Evolutionary conservation across 352 stramenopile genomes (phyloP).

Genomic region (Pythium diclinum): DNA sequence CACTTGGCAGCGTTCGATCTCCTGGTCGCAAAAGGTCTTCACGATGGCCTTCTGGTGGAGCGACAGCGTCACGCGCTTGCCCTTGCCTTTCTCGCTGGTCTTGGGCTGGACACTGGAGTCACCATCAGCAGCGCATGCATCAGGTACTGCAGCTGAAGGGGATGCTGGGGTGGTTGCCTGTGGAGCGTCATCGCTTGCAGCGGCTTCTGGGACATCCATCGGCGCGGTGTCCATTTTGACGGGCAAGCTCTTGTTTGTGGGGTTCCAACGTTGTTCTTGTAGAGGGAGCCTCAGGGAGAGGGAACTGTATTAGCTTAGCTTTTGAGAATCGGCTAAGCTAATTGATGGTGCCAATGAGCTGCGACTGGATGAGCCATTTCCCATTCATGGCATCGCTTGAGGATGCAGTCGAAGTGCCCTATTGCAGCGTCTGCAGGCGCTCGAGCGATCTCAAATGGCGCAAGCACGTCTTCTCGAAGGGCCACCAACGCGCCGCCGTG

Average conservation of each 20-base stretch:
- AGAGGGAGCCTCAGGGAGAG: conserved; percentile 16
- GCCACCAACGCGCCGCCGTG: conserved; percentile 42
- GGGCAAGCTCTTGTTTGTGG: not conserved
- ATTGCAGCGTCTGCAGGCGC: conserved; percentile 52
- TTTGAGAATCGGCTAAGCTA: not conserved
- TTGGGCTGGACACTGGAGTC: not conserved
- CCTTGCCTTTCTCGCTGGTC: conserved; percentile 11
- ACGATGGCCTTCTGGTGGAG: conserved; percentile 68
- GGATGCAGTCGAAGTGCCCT: conserved; percentile 37
- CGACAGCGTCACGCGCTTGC: conserved; percentile 52
- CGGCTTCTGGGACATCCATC: not conserved
- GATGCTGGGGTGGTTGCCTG: not conserved
- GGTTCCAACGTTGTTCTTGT: conserved; percentile 22
- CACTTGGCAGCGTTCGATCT: conserved; percentile 50
- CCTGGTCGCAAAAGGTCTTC: conserved; percentile 77
- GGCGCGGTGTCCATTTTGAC: conserved; percentile 13
- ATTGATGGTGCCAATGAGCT: not conserved
- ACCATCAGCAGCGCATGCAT: not conserved
- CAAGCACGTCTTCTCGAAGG: conserved; percentile 65
- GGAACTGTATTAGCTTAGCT: conserved; percentile 5
- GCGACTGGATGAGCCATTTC: not conserved
- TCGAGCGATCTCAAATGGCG: conserved; percentile 63
- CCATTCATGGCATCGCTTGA: conserved; percentile 22
- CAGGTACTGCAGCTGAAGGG: not conserved
- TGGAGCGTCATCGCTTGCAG: not conserved